Conservation (phyloP, 1,139 yeast genomes). For the Yamadazyma buinensis region DNA sequence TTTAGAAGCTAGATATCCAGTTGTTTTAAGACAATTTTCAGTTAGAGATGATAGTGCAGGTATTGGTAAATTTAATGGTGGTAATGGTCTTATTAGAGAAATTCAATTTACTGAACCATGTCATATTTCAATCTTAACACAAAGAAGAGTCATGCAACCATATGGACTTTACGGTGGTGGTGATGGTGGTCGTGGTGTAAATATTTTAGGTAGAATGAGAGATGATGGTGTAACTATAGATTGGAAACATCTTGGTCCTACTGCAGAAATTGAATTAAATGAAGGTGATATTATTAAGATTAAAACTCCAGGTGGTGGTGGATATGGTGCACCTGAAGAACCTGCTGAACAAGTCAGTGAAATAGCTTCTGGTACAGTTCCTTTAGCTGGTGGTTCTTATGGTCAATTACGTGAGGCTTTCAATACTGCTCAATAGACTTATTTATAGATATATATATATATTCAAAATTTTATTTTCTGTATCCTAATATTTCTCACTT, state of each 20-base stretch:
- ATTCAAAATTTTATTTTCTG: no score
- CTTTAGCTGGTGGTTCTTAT: constrained; percentile 14
- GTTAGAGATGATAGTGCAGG: constrained; percentile 35
- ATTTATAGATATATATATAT: not conserved
- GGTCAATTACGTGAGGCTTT: constrained; percentile 11
- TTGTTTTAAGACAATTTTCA: constrained; percentile 25
- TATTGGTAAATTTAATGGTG: constrained; percentile 33
- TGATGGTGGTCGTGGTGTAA: constrained; percentile 57
- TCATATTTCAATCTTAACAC: constrained; percentile 19
- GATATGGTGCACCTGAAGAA: constrained; percentile 30
- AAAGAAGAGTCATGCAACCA: constrained; percentile 20
- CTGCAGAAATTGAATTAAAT: constrained; percentile 19
- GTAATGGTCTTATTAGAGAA: constrained; percentile 25
- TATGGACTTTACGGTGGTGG: constrained; percentile 24
- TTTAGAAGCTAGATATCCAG: constrained; percentile 35
- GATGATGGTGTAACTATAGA: constrained; percentile 18
- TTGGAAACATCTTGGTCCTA: constrained; percentile 20
- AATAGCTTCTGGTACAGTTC: not conserved
- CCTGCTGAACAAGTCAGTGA: not conserved
- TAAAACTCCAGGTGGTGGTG: constrained; percentile 56
- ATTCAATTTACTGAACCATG: constrained; percentile 18
- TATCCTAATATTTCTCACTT: no score
- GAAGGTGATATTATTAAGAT: constrained; percentile 42
- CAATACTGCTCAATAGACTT: constrained; percentile 12
- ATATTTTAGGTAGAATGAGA: constrained; percentile 45